Evolutionary conservation across 139 green algal genomes (phyloP), one percentile per base, ranked within the genome.

Genomic region (Pleodorina starrii): DNA sequence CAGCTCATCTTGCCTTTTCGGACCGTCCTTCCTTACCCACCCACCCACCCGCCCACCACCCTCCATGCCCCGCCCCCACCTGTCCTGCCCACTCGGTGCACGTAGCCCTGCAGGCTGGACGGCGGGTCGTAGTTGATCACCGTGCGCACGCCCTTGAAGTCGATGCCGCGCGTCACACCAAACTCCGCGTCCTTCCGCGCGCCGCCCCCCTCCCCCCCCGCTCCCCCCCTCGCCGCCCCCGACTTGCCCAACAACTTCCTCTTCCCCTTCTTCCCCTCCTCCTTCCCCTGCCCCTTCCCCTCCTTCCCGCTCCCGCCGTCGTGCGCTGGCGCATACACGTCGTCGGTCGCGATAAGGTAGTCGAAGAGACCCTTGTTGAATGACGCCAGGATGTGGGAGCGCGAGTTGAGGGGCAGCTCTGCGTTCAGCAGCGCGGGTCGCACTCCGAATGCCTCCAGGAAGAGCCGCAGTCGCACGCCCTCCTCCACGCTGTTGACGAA

Each of bases 131-230:
- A 96, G 91, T 99, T 98, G 63, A 99, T 90, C 11, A 99, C 96
- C 1, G 97, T 99, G 35, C 87, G 73, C 12, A 99, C 98, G 19
- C 95, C 96, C 92, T 99, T 98, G 92, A 99, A 99, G 89, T 99
- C 98, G 27, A 99, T 97, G 32, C 98, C 98, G 0, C 98, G 91
- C 10, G 97, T 98, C 1, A 99, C 98, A 1, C 98, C 98, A 95
- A 98, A 99, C 95, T 99, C 97, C 68, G 94, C 95, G 63, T 97
- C 93, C 51, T 97, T 97, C 12, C 81, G 48, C 48, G 5, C 66
- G 5, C 51, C 54, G 17, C 9, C 2, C 63, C 1, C 51, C 25
- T 21, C 77, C 17, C 14, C 43, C 21, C 59, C 42, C 48, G 32
- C n/a, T n/a, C 51, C 54, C 14, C 9, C 2, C 63, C 1, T 40